Base-by-base conservation (phyloP, 2,329 filamentous ascomycete species). In the Colletotrichum filicis region DNA sequence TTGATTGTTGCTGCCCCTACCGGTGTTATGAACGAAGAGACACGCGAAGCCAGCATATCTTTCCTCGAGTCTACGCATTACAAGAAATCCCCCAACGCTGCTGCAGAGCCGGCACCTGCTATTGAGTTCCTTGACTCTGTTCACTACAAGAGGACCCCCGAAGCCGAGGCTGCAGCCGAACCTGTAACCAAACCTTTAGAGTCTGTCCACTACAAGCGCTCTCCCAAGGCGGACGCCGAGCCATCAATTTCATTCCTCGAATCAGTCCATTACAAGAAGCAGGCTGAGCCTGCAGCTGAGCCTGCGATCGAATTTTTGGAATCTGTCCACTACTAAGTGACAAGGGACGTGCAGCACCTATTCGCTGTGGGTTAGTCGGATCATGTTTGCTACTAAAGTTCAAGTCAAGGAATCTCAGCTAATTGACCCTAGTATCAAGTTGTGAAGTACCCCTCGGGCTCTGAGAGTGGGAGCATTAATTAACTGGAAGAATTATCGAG, bases 331-430 rank as follows among this genome's bases (percentile, higher is more conserved):
- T 64, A 68, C 52, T 42, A 26, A 42, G 35, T 26, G 3, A 42
- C 11, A 14, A 60, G 11, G 4, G n/a, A 59, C 9, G 14, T 19
- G 5, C 3, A 19, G 37, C 37, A 19, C 37, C 6, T 19, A 14
- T 42, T 42, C 6, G 26, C 81, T 1, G 85, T 82, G 4, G 87
- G 42, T 49, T 4, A 49, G 42, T 49, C 19, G 4, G 42, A 49
- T 22, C 42, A 22, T 49, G 5, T 19, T 42, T 42, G 37, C 37
- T 2, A 42, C 16, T 8, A 19, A 19, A 42, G 14, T 42, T 7
- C 16, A 42, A 19, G 30, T 3, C 30, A 32, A 32, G 30, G 37
- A 42, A 19, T 42, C 1, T 42, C 5, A 8, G 37, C 37, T 19
- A 42, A 42, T 42, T 42, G 6, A 19, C 16, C 5, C 14, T 42